phyloP scores from a whole-genome alignment of 257 asterid species.

The Plectranthus barbatus region DNA sequence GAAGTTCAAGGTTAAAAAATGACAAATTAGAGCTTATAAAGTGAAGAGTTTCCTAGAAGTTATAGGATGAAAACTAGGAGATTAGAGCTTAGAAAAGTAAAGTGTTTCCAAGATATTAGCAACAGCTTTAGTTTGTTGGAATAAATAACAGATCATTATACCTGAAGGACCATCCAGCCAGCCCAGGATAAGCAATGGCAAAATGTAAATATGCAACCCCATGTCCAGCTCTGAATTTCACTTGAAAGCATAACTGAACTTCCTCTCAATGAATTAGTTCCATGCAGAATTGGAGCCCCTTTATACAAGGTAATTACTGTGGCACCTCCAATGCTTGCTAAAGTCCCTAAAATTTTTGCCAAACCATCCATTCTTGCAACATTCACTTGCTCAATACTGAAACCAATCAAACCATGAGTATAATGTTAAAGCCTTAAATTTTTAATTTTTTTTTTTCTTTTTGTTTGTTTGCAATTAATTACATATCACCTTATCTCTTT shows the following conservation, averaged over 20 bases:
- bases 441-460: background rate
- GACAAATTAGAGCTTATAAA: no score
- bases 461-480: background rate
- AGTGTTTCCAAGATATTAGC: background rate
- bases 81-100: background rate
- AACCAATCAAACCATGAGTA: constrained; percentile 21
- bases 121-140: background rate
- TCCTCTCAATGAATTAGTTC: constrained; percentile 15
- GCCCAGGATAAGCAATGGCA: constrained; percentile 94
- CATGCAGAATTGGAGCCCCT: constrained; percentile 57
- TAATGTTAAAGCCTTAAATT: background rate
- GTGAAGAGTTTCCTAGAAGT: no score
- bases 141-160: background rate
- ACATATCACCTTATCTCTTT: background rate
- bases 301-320: constrained; percentile 64
- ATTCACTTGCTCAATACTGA: constrained; percentile 49
- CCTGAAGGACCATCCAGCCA: constrained; percentile 93
- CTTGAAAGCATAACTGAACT: background rate
- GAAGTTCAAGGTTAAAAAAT: no score
- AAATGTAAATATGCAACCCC: constrained; percentile 68
- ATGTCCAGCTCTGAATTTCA: constrained; percentile 55
- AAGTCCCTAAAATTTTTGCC: constrained; percentile 67
- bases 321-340: constrained; percentile 79
- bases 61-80: no score
- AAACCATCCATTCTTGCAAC: constrained; percentile 56